Evolutionary conservation across 2,329 filamentous ascomycete genomes (phyloP), one percentile per base, ranked within the genome.

Genomic region (Didymella exigua): DNA sequence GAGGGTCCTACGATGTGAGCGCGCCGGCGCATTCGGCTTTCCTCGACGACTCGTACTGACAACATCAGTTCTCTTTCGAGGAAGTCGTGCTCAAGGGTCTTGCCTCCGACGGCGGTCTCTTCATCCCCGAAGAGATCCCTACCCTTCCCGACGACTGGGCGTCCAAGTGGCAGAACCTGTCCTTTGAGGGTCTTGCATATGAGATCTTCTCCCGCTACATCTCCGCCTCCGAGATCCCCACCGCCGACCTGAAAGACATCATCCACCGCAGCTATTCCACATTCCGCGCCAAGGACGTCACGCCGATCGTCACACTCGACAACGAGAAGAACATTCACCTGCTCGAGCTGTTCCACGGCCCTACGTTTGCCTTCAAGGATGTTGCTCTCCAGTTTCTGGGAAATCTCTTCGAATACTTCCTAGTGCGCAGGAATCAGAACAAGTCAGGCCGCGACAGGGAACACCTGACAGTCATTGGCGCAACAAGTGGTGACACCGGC

Each of bases 321-420:
- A 80, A 85, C 67, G 75, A 81, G 57, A 81, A 85, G 63, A 89
- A 93, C 72, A 81, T 97, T 36, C 87, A 96, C 72, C 81, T 97
- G 51, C 85, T 99, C 29, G 95, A 99, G 77, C 84, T 99, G 37
- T 99, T 98, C 82, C 93, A 98, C 74, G 95, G 95, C 1, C 95
- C 93, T 5, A 98, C 89, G 0, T 97, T 92, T 73, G 89, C 93
- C 2, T 98, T 98, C 81, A 75, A 98, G 78, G 93, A 98, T 76
- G 90, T 93, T 46, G 93, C 93, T 14, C 81, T 98, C 59, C 93
- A 98, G 68, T 95, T 97, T 71, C 79, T 99, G 2, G 95, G 95
- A n/a, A 98, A 99, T 70, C 81, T 99, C 2, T 98, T 96, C 63
- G 90, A 96, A 76, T 95, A 93, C 75, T 93, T 95, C 75, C 81